Evolutionary conservation across 306 rosid species (phyloP).

Genomic region (Glycyrrhiza uralensis): DNA sequence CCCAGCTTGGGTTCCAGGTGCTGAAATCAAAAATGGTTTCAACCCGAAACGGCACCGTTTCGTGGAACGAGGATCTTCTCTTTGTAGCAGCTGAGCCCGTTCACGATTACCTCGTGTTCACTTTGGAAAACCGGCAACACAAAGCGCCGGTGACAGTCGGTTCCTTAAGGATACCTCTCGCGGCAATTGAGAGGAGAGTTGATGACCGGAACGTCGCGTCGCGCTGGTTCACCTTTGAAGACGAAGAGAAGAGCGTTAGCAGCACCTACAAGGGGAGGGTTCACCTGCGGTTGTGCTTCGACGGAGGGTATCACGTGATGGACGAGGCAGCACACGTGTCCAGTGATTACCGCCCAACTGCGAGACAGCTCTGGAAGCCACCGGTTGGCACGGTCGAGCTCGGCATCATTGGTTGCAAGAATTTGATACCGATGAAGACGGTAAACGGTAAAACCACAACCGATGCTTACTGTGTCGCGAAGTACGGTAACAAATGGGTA

Average conservation of each 20-base stretch:
- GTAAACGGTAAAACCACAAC: constrained; percentile 54
- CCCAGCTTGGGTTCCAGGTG: constrained; percentile 66
- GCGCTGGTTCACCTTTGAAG: constrained; percentile 63
- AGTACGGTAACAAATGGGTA: constrained; percentile 84
- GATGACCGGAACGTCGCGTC: constrained; percentile 72
- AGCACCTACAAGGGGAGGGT: constrained; percentile 50
- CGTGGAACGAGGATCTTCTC: constrained; percentile 76
- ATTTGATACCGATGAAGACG: constrained; percentile 68
- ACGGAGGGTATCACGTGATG: constrained; percentile 96
- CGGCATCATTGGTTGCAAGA: constrained; percentile 68
- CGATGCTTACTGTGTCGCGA: constrained; percentile 79
- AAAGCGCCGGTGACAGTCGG: constrained; percentile 41
- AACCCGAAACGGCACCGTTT: constrained; percentile 38
- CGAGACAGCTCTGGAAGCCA: constrained; percentile 85
- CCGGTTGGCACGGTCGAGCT: constrained; percentile 71
- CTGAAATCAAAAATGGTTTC: constrained; percentile 37
- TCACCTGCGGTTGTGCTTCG: constrained; percentile 70
- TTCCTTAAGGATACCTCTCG: constrained; percentile 42
- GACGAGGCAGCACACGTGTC: constrained; percentile 75
- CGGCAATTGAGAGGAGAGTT: constrained; percentile 60
- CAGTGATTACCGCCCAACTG: constrained; percentile 91
- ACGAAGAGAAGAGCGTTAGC: constrained; percentile 28
- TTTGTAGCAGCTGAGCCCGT: constrained; percentile 81
- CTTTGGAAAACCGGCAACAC: constrained; percentile 51
- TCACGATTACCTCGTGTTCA: constrained; percentile 42